Evolutionary conservation across 345 rosid genomes (phyloP).

Genomic region (Leavenworthia alabamica): DNA sequence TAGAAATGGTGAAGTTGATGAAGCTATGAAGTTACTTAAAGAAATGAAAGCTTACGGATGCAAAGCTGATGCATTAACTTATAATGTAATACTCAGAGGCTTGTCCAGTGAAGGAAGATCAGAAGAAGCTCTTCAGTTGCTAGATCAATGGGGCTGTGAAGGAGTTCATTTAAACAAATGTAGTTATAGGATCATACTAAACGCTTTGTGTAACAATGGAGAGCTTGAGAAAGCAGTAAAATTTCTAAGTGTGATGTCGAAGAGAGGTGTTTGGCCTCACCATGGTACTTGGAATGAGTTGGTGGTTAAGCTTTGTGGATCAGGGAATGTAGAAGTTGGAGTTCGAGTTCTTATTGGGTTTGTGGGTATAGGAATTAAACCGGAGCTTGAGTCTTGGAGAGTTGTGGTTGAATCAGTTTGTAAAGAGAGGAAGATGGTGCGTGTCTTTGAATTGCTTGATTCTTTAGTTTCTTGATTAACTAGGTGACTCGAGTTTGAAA

Average conservation of each 20-base stretch:
- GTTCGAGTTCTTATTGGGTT: conserved; percentile 39
- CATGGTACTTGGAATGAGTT: conserved; percentile 74
- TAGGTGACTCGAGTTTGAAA: too few species aligned
- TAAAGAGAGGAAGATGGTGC: conserved; percentile 67
- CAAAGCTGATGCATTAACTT: conserved; percentile 66
- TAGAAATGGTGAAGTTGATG: conserved; percentile 42
- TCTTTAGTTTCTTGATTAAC: conserved; percentile 37
- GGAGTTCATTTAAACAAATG: conserved; percentile 65
- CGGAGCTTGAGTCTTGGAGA: conserved; percentile 57
- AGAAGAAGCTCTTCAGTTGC: conserved; percentile 57
- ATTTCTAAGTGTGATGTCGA: conserved; percentile 54
- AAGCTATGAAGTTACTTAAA: conserved; percentile 53
- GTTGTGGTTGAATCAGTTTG: conserved; percentile 47
- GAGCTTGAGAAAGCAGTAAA: conserved; percentile 53
- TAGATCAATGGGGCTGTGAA: conserved; percentile 42
- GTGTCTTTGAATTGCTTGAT: conserved; percentile 52
- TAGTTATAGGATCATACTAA: conserved; percentile 77
- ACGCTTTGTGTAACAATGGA: conserved; percentile 49
- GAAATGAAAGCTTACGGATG: conserved; percentile 64
- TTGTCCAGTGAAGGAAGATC: conserved; percentile 55
- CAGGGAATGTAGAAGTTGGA: conserved; percentile 52
- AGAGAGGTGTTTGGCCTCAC: conserved; percentile 61
- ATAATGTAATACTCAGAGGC: conserved; percentile 68
- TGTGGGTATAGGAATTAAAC: conserved; percentile 50
- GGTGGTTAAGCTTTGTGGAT: conserved; percentile 49